A percentile compares a stretch with the other conserved stretches of the same genome.
Evolutionary conservation across 306 rosid species (phyloP).

Genomic region (Fagus sylvatica): DNA sequence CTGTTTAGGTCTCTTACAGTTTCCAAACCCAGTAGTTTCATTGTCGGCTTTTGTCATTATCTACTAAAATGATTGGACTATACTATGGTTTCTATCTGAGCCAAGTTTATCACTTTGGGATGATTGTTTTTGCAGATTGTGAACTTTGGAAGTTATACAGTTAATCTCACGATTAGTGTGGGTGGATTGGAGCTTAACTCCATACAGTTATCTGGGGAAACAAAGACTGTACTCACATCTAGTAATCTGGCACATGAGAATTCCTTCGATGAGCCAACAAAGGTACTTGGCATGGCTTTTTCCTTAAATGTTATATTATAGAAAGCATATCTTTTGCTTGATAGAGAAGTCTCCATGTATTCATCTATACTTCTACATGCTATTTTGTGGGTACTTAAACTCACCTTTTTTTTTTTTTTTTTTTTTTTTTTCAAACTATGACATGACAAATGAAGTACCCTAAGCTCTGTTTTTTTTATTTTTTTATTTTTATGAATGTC

Average conservation of each 20-base stretch:
- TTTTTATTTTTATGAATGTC: not conserved
- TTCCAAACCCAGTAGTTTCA: constrained; percentile 10
- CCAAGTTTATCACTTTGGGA: constrained; percentile 14
- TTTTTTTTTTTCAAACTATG: no score
- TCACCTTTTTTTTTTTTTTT: no score
- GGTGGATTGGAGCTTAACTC: constrained; percentile 51
- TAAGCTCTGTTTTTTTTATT: no score
- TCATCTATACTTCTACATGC: constrained; percentile 2
- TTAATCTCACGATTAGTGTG: constrained; percentile 51
- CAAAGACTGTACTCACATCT: constrained; percentile 66
- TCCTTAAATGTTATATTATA: not conserved
- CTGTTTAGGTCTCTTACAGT: not conserved
- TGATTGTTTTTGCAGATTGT: constrained; percentile 61
- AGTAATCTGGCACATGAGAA: constrained; percentile 76
- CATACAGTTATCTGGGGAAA: constrained; percentile 46
- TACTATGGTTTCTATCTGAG: not conserved
- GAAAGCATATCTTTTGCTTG: not conserved
- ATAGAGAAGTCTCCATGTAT: not conserved
- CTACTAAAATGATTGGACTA: constrained; percentile 2
- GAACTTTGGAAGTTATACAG: constrained; percentile 61
- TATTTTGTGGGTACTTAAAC: not conserved
- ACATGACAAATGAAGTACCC: no score
- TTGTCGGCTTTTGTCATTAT: constrained; percentile 4
- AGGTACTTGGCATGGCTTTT: constrained; percentile 47
- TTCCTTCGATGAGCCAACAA: constrained; percentile 67